phyloP scores from a whole-genome alignment of 2,329 filamentous ascomycete genomes.

The Neofusicoccum ribis region DNA sequence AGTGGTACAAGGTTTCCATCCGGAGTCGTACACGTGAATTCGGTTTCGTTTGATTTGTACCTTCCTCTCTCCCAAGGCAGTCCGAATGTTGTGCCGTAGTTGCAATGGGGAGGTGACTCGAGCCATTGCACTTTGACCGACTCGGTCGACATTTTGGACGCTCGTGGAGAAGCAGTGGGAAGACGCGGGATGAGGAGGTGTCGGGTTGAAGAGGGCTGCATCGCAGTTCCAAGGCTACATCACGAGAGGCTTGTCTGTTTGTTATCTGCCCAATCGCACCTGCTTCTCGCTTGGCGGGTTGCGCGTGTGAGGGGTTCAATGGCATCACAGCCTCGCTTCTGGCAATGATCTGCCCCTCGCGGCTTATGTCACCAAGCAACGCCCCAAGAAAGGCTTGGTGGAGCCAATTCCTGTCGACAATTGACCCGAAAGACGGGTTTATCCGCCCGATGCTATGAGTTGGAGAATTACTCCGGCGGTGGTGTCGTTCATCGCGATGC shows the following conservation, averaged over 20 bases:
- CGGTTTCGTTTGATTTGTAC: constrained; percentile 38
- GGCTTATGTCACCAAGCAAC: background rate
- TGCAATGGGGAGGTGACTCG: background rate
- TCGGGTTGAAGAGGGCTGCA: too few species aligned
- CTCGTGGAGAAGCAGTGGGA: background rate
- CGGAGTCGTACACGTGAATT: constrained; percentile 25
- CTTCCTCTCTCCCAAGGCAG: constrained; percentile 42
- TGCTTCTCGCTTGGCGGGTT: constrained; percentile 4
- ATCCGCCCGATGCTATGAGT: background rate
- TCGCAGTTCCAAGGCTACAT: background rate
- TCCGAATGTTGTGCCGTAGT: constrained; percentile 40
- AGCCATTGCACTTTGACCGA: background rate
- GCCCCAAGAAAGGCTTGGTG: constrained; percentile 12
- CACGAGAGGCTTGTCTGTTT: background rate
- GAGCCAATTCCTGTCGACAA: background rate
- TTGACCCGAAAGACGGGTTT: background rate
- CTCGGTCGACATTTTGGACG: background rate
- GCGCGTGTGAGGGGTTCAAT: constrained; percentile 9
- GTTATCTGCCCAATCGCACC: background rate
- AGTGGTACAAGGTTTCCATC: constrained; percentile 32
- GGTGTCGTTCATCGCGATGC: background rate
- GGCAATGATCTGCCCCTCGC: background rate
- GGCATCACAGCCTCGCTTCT: constrained; percentile 7
- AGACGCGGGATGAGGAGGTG: too few species aligned
- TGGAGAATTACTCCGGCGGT: background rate